Evolutionary conservation across 345 rosid genomes (phyloP).

Genomic region (Sisymbrium irio): DNA sequence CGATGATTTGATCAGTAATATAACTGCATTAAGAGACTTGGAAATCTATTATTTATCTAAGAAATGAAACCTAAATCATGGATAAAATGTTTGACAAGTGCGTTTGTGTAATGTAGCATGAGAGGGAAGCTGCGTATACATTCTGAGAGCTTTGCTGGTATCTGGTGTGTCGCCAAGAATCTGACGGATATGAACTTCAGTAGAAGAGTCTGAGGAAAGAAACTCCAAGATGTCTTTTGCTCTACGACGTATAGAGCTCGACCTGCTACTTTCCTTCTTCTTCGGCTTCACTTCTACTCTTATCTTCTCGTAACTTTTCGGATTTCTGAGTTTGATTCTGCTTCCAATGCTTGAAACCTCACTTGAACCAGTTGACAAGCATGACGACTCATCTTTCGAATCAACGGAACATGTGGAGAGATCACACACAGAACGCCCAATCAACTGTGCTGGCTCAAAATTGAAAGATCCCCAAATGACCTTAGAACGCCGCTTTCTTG

Average conservation of each 20-base stretch:
- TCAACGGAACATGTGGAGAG: slow-evolving; percentile 36
- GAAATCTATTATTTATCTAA: background rate
- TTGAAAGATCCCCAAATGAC: slow-evolving; percentile 37
- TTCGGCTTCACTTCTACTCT: slow-evolving; percentile 16
- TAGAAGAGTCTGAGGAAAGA: slow-evolving; percentile 59
- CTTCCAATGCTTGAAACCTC: slow-evolving; percentile 37
- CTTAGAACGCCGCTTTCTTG: slow-evolving; percentile 52
- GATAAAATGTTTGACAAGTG: background rate
- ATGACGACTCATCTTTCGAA: slow-evolving; percentile 42
- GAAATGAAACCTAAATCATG: background rate
- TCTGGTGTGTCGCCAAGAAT: slow-evolving; percentile 86
- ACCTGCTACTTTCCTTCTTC: slow-evolving; percentile 36
- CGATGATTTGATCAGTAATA: background rate
- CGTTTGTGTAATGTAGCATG: background rate
- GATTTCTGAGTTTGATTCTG: slow-evolving; percentile 34
- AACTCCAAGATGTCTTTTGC: slow-evolving; percentile 74
- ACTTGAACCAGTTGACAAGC: slow-evolving; percentile 62
- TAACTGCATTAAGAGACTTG: background rate
- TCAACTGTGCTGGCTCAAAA: slow-evolving; percentile 4
- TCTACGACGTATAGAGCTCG: slow-evolving; percentile 50
- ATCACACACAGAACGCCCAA: slow-evolving; percentile 16
- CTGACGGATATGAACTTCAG: slow-evolving; percentile 73
- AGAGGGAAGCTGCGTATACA: slow-evolving; percentile 39
- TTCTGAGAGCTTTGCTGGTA: slow-evolving; percentile 97
- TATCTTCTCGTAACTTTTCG: slow-evolving; percentile 8